A percentile compares a stretch with the other conserved stretches of the same genome.
These are phyloP conservation scores for Pythium brassicae DNA, from an alignment of 352 stramenopile genomes.

Conservation along the genomic window DNA sequence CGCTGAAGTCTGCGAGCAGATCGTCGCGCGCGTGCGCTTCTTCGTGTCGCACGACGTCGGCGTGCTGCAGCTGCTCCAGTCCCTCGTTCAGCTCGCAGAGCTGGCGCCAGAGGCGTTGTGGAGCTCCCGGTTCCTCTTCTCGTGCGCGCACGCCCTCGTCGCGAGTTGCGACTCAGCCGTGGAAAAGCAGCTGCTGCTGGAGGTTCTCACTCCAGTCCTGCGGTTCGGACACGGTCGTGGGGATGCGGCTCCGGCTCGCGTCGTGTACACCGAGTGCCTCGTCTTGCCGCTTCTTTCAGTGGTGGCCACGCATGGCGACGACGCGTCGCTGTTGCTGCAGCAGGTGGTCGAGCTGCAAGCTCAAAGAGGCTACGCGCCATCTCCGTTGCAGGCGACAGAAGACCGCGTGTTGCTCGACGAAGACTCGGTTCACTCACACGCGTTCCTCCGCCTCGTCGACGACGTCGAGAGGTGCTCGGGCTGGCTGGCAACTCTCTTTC, in stretches of 20 bases:
- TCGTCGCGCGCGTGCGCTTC: slow-evolving; percentile 16
- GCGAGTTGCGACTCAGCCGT: slow-evolving; percentile 17
- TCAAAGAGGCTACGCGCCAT: slow-evolving; percentile 13
- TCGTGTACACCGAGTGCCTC: slow-evolving; percentile 55
- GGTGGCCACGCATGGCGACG: slow-evolving; percentile 22
- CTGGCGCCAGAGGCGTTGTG: slow-evolving; percentile 22
- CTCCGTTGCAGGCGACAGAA: neutral
- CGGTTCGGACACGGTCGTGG: slow-evolving; percentile 14
- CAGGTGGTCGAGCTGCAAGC: slow-evolving; percentile 28
- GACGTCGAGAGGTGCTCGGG: slow-evolving; percentile 13
- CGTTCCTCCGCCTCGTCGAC: slow-evolving; percentile 30
- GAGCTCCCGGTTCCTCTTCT: slow-evolving; percentile 33
- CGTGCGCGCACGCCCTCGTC: slow-evolving; percentile 33
- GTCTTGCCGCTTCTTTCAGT: slow-evolving; percentile 50
- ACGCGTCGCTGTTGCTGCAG: slow-evolving; percentile 36
- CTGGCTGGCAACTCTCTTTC: slow-evolving; percentile 44
- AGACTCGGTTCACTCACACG: slow-evolving; percentile 20
- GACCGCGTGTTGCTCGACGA: neutral
- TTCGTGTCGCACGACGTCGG: slow-evolving; percentile 25
- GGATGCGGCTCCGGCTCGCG: slow-evolving; percentile 10
- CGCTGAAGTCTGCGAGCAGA: slow-evolving; percentile 5
- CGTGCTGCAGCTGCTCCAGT: slow-evolving; percentile 40
- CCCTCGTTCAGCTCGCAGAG: slow-evolving; percentile 28
- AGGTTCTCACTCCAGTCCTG: slow-evolving; percentile 23
- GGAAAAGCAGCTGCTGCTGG: slow-evolving; percentile 46